Base-by-base conservation (phyloP, 805 yeast genomes). In the Teunomyces lycoperdinae region DNA sequence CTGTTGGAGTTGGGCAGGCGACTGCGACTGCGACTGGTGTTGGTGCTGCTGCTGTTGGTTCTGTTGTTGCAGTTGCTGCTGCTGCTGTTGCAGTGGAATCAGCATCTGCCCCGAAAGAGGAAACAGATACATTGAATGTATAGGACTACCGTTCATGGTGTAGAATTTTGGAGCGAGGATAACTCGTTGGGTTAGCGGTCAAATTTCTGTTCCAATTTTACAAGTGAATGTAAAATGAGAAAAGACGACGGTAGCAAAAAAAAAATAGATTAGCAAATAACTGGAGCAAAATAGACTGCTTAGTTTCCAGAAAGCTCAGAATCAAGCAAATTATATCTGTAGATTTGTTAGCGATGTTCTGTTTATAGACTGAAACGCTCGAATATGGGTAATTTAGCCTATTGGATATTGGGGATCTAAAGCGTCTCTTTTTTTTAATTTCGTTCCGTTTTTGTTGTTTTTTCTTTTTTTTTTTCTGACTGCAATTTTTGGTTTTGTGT, bases 11-110 rank as follows among this genome's bases (percentile, higher is more conserved):
- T 36, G 46, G n/a, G 17, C 36, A 9, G 26, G 51, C 8, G 39
- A 45, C 24, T 17, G 46, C 28, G 52, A 44, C 16, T 48, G 45
- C 24, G 27, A 26, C 29, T 36, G 51, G 16, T 27, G 48, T 9
- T 42, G 52, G 13, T 44, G 47, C 14, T 40, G 53, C 13, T 27
- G 46, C 29, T 53, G 55, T 27, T 45, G 46, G 10, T 34, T 47
- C 9, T 36, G 43, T 33, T 39, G 51, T 26, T 27, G 41, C 29
- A 32, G 46, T 11, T 42, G 50, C 6, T 24, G 46, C 13, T 44
- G 42, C 10, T 43, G 46, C 33, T 44, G 49, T 14, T 48, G 47
- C 24, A 39, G 45, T 16, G 29, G 30, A 28, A 29, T 45, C 24
- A 29, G 48, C 9, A 20, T 35, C 9, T 36, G 47, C 9, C 41